A percentile compares a stretch with the other conserved stretches of the same genome.
These are phyloP conservation scores for Trichoderma guizhouense DNA, from an alignment of 2,329 filamentous ascomycete genomes.

Conservation along the genomic window DNA sequence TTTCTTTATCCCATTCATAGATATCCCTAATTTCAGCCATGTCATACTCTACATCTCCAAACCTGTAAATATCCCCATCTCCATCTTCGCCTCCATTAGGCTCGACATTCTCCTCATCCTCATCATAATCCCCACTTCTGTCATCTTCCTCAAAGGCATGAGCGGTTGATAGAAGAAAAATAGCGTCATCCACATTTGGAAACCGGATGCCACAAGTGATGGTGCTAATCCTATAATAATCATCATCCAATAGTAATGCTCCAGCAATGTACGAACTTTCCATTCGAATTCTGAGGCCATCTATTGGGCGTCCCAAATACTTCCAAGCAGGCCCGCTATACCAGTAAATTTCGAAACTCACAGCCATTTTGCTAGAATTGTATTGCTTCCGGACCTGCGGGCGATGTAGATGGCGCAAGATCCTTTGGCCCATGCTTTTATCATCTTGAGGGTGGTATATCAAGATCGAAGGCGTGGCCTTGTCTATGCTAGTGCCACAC, in stretches of 20 bases:
- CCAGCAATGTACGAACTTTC: neutral
- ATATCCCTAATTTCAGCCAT: neutral
- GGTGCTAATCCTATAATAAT: neutral
- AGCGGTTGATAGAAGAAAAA: neutral
- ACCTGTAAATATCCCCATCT: neutral
- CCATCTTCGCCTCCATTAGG: neutral
- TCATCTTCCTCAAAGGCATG: neutral
- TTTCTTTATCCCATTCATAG: neutral
- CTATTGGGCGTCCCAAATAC: neutral
- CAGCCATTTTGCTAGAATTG: neutral
- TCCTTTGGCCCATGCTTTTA: neutral
- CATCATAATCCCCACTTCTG: too few species aligned
- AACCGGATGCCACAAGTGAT: neutral
- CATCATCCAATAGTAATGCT: neutral
- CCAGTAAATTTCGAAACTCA: neutral
- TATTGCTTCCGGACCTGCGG: neutral
- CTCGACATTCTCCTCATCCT: neutral
- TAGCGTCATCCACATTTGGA: neutral
- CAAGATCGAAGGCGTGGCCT: neutral
- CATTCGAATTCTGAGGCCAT: neutral
- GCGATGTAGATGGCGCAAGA: neutral
- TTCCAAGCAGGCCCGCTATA: neutral
- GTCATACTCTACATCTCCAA: neutral
- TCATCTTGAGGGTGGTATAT: neutral
- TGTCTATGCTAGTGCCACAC: neutral